Percentiles rank a stretch among this genome's conserved stretches.
phyloP scores from a whole-genome alignment of 225 moss, liverwort and hornwort genomes.

The Physcomitrium patens region DNA sequence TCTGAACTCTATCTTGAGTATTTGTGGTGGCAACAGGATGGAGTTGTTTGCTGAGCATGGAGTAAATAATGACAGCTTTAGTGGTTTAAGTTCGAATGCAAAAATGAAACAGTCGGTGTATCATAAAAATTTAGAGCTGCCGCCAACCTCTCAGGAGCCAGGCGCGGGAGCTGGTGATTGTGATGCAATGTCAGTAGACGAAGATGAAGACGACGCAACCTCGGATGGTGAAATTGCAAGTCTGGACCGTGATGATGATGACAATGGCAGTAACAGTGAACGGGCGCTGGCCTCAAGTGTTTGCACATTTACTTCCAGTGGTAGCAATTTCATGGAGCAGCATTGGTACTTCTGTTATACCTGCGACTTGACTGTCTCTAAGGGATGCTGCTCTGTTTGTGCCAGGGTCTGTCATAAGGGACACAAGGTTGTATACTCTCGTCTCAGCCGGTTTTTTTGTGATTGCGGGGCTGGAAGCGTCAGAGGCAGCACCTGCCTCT shows the following conservation, averaged over 20 bases:
- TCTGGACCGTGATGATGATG: constrained; percentile 95
- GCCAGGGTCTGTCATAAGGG: constrained; percentile 97
- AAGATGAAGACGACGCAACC: constrained; percentile 97
- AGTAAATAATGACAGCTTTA: constrained; percentile 54
- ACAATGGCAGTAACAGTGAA: constrained; percentile 87
- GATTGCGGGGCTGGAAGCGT: constrained; percentile 99
- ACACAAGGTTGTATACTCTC: constrained; percentile 98
- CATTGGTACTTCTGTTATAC: constrained; percentile 99
- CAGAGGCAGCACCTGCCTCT: constrained; percentile 90
- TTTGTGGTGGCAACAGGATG: constrained; percentile 82
- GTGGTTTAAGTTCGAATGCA: constrained; percentile 36
- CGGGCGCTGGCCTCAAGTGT: constrained; percentile 88
- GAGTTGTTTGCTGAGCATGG: constrained; percentile 57
- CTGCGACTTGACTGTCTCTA: constrained; percentile 95
- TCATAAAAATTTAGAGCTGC: constrained; percentile 77
- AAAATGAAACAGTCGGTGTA: constrained; percentile 63
- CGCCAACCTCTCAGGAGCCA: constrained; percentile 68
- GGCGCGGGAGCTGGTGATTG: constrained; percentile 76
- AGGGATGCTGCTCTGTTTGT: constrained; percentile 99
- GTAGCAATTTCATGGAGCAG: constrained; percentile 99
- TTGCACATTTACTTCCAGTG: constrained; percentile 99
- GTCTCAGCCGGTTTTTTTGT: constrained; percentile 98
- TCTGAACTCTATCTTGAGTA: constrained; percentile 77
- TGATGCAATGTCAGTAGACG: constrained; percentile 95
- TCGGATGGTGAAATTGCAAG: constrained; percentile 99